A percentile compares a stretch with the other conserved stretches of the same genome.
Conservation (phyloP, 2,329 filamentous ascomycete species). For the Ophiocordyceps camponoti-floridani region DNA sequence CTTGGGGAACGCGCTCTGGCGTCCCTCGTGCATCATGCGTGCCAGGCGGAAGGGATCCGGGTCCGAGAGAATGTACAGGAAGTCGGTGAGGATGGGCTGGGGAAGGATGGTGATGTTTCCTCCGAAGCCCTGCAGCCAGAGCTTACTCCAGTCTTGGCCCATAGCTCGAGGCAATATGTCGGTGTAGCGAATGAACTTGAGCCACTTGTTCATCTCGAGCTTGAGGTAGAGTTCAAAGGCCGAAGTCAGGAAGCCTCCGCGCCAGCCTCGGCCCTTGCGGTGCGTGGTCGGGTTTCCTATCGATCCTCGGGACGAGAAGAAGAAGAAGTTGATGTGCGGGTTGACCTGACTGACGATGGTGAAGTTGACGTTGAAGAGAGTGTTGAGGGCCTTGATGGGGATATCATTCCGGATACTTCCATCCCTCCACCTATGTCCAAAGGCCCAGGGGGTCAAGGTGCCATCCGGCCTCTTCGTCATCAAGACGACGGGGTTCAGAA, state of each 20-base stretch:
- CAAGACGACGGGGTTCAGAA: slow-evolving; percentile 85
- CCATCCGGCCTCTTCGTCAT: slow-evolving; percentile 74
- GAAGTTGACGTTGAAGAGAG: slow-evolving; percentile 98
- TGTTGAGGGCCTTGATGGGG: slow-evolving; percentile 79
- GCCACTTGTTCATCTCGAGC: slow-evolving; percentile 86
- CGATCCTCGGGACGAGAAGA: slow-evolving; percentile 53
- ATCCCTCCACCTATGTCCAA: slow-evolving; percentile 99
- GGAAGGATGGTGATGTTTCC: slow-evolving; percentile 97
- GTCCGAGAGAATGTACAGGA: slow-evolving; percentile 72
- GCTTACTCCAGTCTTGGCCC: slow-evolving; percentile 90
- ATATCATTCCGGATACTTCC: slow-evolving; percentile 89
- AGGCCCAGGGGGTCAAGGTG: slow-evolving; percentile 72
- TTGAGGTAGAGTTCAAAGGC: slow-evolving; percentile 92
- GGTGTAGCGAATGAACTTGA: slow-evolving; percentile 81
- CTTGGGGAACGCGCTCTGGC: slow-evolving; percentile 79
- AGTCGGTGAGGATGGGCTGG: slow-evolving; percentile 60
- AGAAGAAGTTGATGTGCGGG: slow-evolving; percentile 98
- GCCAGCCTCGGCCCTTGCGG: slow-evolving; percentile 83
- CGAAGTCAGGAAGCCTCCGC: slow-evolving; percentile 83
- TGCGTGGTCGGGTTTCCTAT: slow-evolving; percentile 94
- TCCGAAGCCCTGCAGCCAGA: slow-evolving; percentile 90
- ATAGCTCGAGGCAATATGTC: slow-evolving; percentile 80
- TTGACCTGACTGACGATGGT: slow-evolving; percentile 82
- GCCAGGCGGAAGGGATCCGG: slow-evolving; percentile 59
- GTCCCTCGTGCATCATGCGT: slow-evolving; percentile 78